Base-by-base conservation (phyloP, 192 early-diverging fungal species). In the Mortierella antarctica region DNA sequence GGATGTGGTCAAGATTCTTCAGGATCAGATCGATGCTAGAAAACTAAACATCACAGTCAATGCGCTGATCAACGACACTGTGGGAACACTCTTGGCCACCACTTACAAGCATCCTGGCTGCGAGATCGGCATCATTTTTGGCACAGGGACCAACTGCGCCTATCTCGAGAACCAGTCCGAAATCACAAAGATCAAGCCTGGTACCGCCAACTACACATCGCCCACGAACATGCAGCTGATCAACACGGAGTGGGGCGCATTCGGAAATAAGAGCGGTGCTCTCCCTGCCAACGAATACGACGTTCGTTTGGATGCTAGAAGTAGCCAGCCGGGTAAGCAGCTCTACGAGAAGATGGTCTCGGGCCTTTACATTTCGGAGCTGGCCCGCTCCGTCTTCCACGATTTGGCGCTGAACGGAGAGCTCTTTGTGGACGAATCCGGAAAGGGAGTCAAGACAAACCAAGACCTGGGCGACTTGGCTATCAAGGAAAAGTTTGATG, bases 241-340 rank as follows among this genome's bases (percentile, higher is more conserved):
- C 85, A 98, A 98, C 86, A 96, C 92, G 69, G 97, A 98, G 75
- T 98, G 97, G 97, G 97, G 97, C 68, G 94, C 94, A 14, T 96
- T 95, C 67, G 94, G 95, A 65, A 89, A 90, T 64, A 90, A 90
- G 84, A 74, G 92, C 41, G 72, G 81, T 14, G 89, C 95, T 18
- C 87, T 98, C 15, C 96, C 96, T 49, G 65, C 89, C 65, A 96
- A 93, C 51, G 87, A 88, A 59, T 96, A 92, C 75, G 97, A 98
- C 86, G 88, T 86, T 70, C 86, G 84, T 56, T 78, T 96, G 58
- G 95, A 96, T 81, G 84, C 92, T 56, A 88, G 88, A 62, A 93
- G 94, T 65, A 94, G 86, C 60, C 94, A 96, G 82, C 92, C 92
- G 18, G 88, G 91, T 5, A 84, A 88, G 45, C 96, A 96, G 76